A percentile compares a stretch with the other conserved stretches of the same genome.
Evolutionary conservation across 768 basidiomycete genomes (phyloP).

Genomic region (Fomitopsis pulvina): DNA sequence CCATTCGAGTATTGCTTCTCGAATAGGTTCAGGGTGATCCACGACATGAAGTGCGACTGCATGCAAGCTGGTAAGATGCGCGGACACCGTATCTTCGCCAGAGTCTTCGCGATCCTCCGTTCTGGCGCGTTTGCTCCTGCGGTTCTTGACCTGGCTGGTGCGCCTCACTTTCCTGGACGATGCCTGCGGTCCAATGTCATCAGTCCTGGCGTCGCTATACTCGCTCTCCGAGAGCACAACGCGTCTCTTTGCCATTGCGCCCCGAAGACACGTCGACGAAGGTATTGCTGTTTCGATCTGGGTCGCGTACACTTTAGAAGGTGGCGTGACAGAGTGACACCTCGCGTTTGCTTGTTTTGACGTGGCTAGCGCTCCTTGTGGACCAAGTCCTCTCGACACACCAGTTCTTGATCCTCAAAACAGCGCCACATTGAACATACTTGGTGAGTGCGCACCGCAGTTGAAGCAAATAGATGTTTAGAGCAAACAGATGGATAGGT

Average conservation of each 20-base stretch:
- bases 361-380: no score
- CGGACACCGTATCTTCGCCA: not conserved
- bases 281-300: not conserved
- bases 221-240: constrained; percentile 12
- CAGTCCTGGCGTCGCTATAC: constrained; percentile 13
- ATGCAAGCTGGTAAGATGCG: not conserved
- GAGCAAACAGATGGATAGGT: no score
- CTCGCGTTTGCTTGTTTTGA: no score
- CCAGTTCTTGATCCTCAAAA: no score
- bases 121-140: constrained; percentile 1
- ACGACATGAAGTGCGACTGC: constrained; percentile 45
- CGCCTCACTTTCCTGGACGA: not conserved
- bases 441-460: no score
- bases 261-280: not conserved
- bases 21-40: constrained; percentile 32
- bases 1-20: constrained; percentile 56
- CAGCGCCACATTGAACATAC: no score
- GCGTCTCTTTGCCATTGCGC: constrained; percentile 24
- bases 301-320: not conserved
- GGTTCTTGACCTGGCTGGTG: not conserved
- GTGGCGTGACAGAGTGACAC: no score
- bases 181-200: constrained; percentile 13
- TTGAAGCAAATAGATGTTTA: no score
- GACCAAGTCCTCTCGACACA: no score
- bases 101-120: not conserved